Base-by-base conservation (phyloP, 805 yeast species). In the Ogataea neopini region DNA sequence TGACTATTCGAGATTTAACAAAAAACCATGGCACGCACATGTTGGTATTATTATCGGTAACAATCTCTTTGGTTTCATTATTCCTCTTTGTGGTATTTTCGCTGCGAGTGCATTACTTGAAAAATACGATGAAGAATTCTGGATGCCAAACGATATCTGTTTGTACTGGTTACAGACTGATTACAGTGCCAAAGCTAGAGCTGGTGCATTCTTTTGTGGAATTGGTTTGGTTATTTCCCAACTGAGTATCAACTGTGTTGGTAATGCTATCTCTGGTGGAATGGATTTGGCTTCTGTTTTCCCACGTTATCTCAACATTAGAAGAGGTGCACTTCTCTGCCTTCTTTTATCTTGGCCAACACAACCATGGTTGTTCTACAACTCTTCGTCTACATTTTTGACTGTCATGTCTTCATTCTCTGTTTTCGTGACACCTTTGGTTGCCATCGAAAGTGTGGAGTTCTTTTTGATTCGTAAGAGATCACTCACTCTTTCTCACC, bases 211-310 rank as follows among this genome's bases (percentile, higher is more conserved):
- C 58, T 77, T 72, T 51, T 61, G 69, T 48, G 75, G 74, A 13
- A 47, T 70, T 3, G 62, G 71, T 2, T 65, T 71, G 45, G 58
- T 60, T 10, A 40, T 65, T 22, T 67, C 76, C 2, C 77, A 73
- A 51, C 52, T 73, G 41, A 59, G 69, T 15, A 66, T 71, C 54
- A 71, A 70, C 45, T 66, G 71, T 36, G 63, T 71, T 29, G 69
- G 70, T 32, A 65, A 70, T 45, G 74, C 72, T 43, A 63, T 72
- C 38, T 64, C 77, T 43, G 78, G 77, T n/a, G 81, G 80, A 25
- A 78, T 76, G 67, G 81, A 77, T 50, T 51, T 78, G 50, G 71
- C 79, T 20, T 78, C 74, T 44, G 54, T 77, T 49, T 66, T 69
- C 45, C 80, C 80, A 23, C 59, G 63, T 35, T 72, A 65, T 53